These are phyloP conservation scores for Podospora sp. DNA, from an alignment of 495 filamentous ascomycete genomes.

Conservation along the genomic window DNA sequence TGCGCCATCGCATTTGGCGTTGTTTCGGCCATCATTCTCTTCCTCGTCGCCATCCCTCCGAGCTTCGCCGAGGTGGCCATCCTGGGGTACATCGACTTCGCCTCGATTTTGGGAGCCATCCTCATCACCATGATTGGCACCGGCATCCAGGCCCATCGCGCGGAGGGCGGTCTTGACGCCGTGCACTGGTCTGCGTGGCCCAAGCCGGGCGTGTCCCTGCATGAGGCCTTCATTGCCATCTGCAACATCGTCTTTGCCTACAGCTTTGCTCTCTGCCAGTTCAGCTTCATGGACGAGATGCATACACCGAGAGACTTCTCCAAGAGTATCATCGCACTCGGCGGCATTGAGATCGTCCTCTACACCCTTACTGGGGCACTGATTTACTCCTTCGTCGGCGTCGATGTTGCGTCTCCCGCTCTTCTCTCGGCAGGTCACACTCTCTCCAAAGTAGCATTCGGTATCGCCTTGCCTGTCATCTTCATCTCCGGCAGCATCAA, in stretches of 20 bases:
- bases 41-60: conserved; percentile 63
- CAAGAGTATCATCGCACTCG: conserved; percentile 67
- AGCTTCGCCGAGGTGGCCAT: conserved; percentile 61
- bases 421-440: conserved; percentile 63
- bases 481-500: conserved; percentile 69
- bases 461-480: conserved; percentile 78
- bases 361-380: conserved; percentile 69
- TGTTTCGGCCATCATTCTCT: conserved; percentile 64
- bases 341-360: conserved; percentile 64
- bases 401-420: conserved; percentile 67
- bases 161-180: conserved; percentile 35
- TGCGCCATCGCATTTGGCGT: conserved; percentile 71
- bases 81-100: conserved; percentile 60
- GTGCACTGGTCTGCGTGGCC: conserved; percentile 50
- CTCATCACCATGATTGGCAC: conserved; percentile 70
- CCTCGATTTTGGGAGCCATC: conserved; percentile 66
- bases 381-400: conserved; percentile 76
- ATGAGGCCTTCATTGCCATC: conserved; percentile 62
- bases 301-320: conserved; percentile 65
- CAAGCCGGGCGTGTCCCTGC: conserved; percentile 40
- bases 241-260: conserved; percentile 78
- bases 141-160: conserved; percentile 51
- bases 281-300: conserved; percentile 79
- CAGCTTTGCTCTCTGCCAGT: conserved; percentile 70
- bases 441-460: conserved; percentile 74